These are phyloP conservation scores for Colletotrichum liriopes DNA, from an alignment of 2,329 filamentous ascomycete species.

Conservation along the genomic window DNA sequence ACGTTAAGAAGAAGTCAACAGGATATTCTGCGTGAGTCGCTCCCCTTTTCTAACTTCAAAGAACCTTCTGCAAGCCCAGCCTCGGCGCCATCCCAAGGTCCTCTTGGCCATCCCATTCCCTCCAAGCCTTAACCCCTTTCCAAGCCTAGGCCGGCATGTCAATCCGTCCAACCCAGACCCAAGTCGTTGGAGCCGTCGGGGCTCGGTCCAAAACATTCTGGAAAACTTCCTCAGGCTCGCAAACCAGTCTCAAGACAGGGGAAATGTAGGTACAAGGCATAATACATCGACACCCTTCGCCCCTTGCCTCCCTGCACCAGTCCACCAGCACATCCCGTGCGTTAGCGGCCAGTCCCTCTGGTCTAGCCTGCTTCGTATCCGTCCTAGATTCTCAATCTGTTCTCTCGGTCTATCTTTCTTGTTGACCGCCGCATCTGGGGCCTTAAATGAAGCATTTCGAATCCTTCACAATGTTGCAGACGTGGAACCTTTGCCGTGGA, in stretches of 20 bases:
- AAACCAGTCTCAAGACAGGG: not conserved
- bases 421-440: too few relatives aligned
- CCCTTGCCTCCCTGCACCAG: not conserved
- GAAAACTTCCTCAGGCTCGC: not conserved
- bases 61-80: not conserved
- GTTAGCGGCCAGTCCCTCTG: not conserved
- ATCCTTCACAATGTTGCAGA: too few relatives aligned
- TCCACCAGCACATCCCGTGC: not conserved
- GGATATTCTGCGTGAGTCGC: not conserved
- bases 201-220: not conserved
- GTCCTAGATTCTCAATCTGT: too few relatives aligned
- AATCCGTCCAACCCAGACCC: not conserved
- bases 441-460: too few relatives aligned
- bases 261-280: not conserved
- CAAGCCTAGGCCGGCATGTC: not conserved
- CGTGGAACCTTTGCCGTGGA: not conserved
- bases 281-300: not conserved
- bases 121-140: not conserved
- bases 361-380: too few relatives aligned
- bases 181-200: not conserved
- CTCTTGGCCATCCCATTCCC: not conserved
- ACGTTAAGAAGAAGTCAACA: too few relatives aligned
- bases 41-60: not conserved
- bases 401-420: too few relatives aligned
- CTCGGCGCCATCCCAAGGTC: not conserved